Conservation (phyloP, 2,329 filamentous ascomycete species). For the Niveomyces coronatus region DNA sequence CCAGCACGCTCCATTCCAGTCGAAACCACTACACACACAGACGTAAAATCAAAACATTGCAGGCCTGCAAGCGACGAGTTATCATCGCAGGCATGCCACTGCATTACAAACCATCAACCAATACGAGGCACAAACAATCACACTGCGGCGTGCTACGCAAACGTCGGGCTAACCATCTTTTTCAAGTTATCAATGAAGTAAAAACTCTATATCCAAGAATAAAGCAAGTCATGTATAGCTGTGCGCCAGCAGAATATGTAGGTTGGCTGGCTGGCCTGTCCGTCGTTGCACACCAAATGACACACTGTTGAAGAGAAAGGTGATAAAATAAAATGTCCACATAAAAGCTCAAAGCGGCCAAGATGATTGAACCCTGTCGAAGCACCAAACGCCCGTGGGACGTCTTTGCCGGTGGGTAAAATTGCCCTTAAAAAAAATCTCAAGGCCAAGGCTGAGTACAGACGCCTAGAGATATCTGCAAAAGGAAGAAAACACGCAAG, state of each 20-base stretch:
- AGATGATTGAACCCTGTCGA: slow-evolving; percentile 5
- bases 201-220: slow-evolving; percentile 9
- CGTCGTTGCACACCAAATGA: slow-evolving; percentile 5
- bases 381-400: slow-evolving; percentile 10
- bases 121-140: too few relatives aligned
- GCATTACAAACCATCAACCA: too few relatives aligned
- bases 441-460: slow-evolving; percentile 1
- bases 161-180: too few relatives aligned
- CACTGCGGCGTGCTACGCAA: too few relatives aligned
- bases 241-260: slow-evolving; percentile 1
- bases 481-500: slow-evolving; percentile 1
- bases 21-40: too few relatives aligned
- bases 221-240: slow-evolving; percentile 7
- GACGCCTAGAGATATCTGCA: slow-evolving; percentile 9
- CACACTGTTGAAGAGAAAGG: slow-evolving; percentile 1
- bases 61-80: too few relatives aligned
- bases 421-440: not conserved
- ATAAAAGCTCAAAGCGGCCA: not conserved
- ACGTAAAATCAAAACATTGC: too few relatives aligned
- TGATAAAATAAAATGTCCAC: slow-evolving; percentile 1
- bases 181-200: not conserved
- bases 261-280: not conserved
- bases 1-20: too few relatives aligned
- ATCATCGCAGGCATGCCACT: too few relatives aligned
- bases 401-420: slow-evolving; percentile 6